These are phyloP conservation scores for Irpex rosettiformis DNA, from an alignment of 1,284 basidiomycete species.

Conservation along the genomic window DNA sequence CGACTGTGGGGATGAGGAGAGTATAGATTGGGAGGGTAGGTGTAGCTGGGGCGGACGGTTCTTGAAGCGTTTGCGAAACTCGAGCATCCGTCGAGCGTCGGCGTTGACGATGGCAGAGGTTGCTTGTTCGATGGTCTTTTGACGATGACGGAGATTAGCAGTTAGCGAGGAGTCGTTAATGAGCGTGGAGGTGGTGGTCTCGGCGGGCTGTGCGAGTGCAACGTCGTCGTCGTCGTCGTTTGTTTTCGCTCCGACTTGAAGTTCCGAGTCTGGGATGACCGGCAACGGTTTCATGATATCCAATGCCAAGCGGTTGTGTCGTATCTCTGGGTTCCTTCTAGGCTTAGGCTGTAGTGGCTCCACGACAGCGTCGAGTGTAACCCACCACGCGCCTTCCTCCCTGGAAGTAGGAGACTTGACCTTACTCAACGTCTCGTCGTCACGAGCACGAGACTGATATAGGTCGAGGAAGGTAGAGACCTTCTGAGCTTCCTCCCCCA, in stretches of 20 bases:
- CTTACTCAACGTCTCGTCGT: constrained; percentile 9
- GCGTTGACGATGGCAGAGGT: constrained; percentile 20
- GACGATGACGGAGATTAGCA: neutral
- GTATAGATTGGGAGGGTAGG: constrained; percentile 1
- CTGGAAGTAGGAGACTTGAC: constrained; percentile 13
- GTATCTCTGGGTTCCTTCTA: constrained; percentile 4
- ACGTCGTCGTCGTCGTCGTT: constrained; percentile 3
- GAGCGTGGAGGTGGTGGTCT: neutral
- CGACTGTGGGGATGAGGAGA: neutral
- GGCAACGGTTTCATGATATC: constrained; percentile 16
- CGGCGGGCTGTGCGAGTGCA: neutral
- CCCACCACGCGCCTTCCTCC: constrained; percentile 4
- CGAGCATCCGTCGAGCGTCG: constrained; percentile 22
- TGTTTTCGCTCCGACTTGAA: neutral
- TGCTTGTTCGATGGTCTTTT: constrained; percentile 14
- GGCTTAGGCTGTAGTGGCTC: constrained; percentile 4
- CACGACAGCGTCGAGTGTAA: constrained; percentile 7
- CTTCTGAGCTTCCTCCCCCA: constrained; percentile 17
- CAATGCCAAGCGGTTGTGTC: constrained; percentile 25
- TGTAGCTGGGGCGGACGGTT: constrained; percentile 15
- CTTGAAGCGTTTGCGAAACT: constrained; percentile 21
- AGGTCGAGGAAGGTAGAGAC: constrained; percentile 28
- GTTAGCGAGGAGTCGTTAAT: constrained; percentile 9
- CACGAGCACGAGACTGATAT: constrained; percentile 21
- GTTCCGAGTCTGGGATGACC: constrained; percentile 9